phyloP scores from a whole-genome alignment of 2,329 filamentous ascomycete genomes.

The Neocatenulostroma microsporum region DNA sequence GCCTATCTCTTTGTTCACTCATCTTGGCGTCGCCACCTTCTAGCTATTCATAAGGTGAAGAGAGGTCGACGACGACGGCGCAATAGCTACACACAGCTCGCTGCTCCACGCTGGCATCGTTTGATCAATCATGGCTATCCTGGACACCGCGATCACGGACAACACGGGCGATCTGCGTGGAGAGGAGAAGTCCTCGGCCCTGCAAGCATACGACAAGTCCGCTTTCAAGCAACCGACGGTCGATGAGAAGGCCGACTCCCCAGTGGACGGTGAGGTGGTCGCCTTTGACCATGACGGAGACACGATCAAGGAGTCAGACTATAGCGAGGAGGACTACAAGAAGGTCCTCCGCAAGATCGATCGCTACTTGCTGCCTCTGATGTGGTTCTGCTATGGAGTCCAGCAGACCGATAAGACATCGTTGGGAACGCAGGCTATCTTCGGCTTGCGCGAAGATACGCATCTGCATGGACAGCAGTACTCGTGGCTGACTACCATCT shows the following conservation, averaged over 20 bases:
- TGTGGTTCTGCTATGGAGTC: slow-evolving; percentile 44
- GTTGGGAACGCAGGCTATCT: slow-evolving; percentile 36
- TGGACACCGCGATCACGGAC: neutral
- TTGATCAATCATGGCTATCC: too few relatives aligned
- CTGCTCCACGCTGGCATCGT: too few relatives aligned
- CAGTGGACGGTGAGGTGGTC: neutral
- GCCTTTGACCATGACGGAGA: slow-evolving; percentile 11
- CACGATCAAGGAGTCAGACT: slow-evolving; percentile 19
- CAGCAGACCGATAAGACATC: slow-evolving; percentile 44
- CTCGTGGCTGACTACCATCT: slow-evolving; percentile 27
- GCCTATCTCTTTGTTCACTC: too few relatives aligned
- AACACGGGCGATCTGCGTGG: neutral
- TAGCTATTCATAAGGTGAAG: too few relatives aligned
- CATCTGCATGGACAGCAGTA: slow-evolving; percentile 32
- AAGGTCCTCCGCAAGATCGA: slow-evolving; percentile 34
- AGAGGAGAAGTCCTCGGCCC: slow-evolving; percentile 5
- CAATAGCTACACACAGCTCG: too few relatives aligned
- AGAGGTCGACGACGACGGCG: too few relatives aligned
- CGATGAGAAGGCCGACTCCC: neutral
- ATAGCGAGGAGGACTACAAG: slow-evolving; percentile 22
- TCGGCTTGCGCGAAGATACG: slow-evolving; percentile 43
- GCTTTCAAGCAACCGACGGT: slow-evolving; percentile 4
- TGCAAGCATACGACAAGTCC: slow-evolving; percentile 5
- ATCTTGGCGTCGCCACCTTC: too few relatives aligned
- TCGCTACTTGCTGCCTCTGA: slow-evolving; percentile 40